Conservation (phyloP, 345 rosid genomes). For the Laguncularia racemosa region DNA sequence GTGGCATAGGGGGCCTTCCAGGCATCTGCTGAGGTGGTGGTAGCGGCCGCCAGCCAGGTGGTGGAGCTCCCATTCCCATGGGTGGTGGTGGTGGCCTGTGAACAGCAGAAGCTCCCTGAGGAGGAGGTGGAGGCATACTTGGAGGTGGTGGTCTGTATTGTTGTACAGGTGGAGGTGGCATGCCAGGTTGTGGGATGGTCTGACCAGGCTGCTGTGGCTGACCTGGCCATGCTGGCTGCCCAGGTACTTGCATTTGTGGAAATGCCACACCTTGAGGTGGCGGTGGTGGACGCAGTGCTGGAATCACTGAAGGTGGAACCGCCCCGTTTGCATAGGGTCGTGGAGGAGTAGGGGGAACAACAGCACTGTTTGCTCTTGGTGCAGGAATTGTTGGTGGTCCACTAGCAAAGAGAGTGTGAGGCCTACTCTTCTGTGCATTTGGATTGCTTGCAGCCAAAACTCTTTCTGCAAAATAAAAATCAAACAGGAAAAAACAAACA, state of each 20-base stretch:
- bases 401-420: constrained; percentile 88
- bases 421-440: constrained; percentile 70
- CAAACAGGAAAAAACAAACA: neutral
- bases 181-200: constrained; percentile 24
- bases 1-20: constrained; percentile 48
- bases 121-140: constrained; percentile 67
- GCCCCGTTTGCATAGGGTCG: constrained; percentile 66
- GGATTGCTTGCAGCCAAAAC: constrained; percentile 97
- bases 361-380: constrained; percentile 52
- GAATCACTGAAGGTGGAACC: constrained; percentile 41
- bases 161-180: constrained; percentile 55
- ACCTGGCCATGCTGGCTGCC: constrained; percentile 62
- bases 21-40: constrained; percentile 58
- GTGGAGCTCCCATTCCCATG: constrained; percentile 64
- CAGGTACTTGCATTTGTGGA: constrained; percentile 43
- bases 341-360: constrained; percentile 52
- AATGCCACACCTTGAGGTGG: constrained; percentile 53
- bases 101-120: constrained; percentile 29
- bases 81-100: constrained; percentile 65
- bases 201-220: constrained; percentile 69
- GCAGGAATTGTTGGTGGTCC: constrained; percentile 70
- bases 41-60: constrained; percentile 49
- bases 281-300: constrained; percentile 46
- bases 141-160: constrained; percentile 70
- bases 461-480: constrained; percentile 54